Conservation (phyloP, 164 flowering plant species). For the Cinnamomum micranthum region DNA sequence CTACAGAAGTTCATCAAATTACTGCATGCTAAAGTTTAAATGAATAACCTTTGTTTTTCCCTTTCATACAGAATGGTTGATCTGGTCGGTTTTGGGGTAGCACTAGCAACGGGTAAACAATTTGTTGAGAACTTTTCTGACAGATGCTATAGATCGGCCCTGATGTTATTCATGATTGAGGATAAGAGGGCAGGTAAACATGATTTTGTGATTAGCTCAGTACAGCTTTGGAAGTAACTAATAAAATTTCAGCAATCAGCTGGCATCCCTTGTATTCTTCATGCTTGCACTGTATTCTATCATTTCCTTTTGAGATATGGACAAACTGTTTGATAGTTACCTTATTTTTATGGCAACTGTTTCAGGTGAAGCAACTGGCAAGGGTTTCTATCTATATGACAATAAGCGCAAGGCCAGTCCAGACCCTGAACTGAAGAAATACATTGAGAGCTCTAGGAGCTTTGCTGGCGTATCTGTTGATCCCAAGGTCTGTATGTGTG, state of each 20-base stretch:
- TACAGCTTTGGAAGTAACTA: not conserved
- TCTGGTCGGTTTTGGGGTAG: conserved; percentile 92
- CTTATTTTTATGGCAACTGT: conserved; percentile 8
- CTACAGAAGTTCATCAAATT: not conserved
- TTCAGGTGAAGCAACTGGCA: conserved; percentile 74
- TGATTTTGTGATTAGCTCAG: not conserved
- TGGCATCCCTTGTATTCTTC: not conserved
- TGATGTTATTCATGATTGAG: conserved; percentile 72
- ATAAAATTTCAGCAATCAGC: not conserved
- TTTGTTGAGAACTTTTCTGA: conserved; percentile 69
- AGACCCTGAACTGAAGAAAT: conserved; percentile 72
- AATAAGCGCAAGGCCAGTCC: conserved; percentile 64
- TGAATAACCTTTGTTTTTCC: too few species aligned
- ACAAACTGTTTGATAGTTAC: not conserved
- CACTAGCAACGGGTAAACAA: conserved; percentile 72
- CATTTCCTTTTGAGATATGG: not conserved
- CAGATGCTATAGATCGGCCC: conserved; percentile 63
- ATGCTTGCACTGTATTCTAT: not conserved
- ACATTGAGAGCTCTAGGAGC: conserved; percentile 66
- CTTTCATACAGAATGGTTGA: conserved; percentile 70
- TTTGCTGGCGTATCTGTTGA: conserved; percentile 67
- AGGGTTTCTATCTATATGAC: conserved; percentile 81
- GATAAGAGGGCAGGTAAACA: conserved; percentile 71
- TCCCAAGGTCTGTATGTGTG: not conserved
- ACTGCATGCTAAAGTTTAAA: not conserved